Conservation (phyloP, 176 grass and related monocot genomes). For the Oryza coarctata region DNA sequence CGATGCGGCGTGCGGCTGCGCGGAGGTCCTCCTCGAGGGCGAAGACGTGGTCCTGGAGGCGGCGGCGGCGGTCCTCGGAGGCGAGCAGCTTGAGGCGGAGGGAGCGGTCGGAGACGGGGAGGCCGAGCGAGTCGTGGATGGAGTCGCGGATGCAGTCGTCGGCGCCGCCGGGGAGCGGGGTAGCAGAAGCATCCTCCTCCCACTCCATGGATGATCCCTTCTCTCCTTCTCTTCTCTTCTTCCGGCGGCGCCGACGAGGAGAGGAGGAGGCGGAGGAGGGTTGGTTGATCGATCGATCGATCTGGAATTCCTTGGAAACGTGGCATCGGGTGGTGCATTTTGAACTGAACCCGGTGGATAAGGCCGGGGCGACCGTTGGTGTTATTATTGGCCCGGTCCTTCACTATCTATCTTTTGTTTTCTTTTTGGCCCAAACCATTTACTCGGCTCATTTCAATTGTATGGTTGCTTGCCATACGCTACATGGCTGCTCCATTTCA, state of each 20-base stretch:
- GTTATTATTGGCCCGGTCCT: not conserved
- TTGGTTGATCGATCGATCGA: not conserved
- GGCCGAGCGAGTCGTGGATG: slow-evolving; percentile 68
- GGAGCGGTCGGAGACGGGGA: slow-evolving; percentile 66
- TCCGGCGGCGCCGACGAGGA: not conserved
- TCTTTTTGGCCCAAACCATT: not conserved
- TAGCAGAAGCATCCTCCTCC: not conserved
- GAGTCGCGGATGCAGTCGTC: slow-evolving; percentile 76
- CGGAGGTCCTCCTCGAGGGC: slow-evolving; percentile 67
- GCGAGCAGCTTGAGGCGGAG: slow-evolving; percentile 70
- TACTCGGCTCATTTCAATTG: not conserved
- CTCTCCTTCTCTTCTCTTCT: not conserved
- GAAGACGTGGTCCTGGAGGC: slow-evolving; percentile 83
- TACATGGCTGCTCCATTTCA: no score
- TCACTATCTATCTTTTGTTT: not conserved
- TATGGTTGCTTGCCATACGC: no score
- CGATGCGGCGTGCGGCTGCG: slow-evolving; percentile 50
- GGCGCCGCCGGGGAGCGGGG: slow-evolving; percentile 38
- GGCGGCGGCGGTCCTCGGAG: slow-evolving; percentile 68
- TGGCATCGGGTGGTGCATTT: not conserved
- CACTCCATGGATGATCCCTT: not conserved
- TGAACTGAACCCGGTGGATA: not conserved
- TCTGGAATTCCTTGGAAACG: not conserved
- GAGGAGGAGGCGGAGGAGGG: not conserved
- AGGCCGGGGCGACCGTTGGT: not conserved